Evolutionary conservation across 1,284 basidiomycete genomes (phyloP).

Genomic region (Jaminaea rosea): DNA sequence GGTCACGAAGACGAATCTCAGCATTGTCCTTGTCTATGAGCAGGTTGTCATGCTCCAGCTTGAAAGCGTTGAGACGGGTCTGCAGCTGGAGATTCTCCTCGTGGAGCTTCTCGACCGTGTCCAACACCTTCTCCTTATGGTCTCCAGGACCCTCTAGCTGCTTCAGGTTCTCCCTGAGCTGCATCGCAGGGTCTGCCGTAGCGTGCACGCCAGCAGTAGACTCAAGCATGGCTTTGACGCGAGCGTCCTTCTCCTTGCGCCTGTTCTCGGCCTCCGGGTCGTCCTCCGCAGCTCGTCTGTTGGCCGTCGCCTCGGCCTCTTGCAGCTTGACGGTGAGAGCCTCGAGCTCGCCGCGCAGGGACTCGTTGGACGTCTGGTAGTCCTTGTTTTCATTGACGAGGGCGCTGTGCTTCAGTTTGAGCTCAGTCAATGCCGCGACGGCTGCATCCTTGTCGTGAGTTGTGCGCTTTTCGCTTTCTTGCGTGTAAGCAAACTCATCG

Average conservation of each 20-base stretch:
- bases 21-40: constrained; percentile 42
- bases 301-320: neutral
- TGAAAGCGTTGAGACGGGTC: constrained; percentile 72
- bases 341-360: constrained; percentile 84
- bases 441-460: constrained; percentile 62
- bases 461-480: constrained; percentile 55
- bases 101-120: constrained; percentile 53
- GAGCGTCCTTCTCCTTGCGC: constrained; percentile 29
- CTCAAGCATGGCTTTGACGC: constrained; percentile 76
- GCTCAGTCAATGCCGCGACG: constrained; percentile 61
- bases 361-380: constrained; percentile 94
- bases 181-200: constrained; percentile 49
- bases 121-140: constrained; percentile 86
- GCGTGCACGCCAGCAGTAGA: constrained; percentile 24
- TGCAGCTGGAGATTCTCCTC: constrained; percentile 34
- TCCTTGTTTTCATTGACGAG: constrained; percentile 77
- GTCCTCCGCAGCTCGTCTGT: constrained; percentile 67
- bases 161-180: constrained; percentile 77
- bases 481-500: constrained; percentile 55
- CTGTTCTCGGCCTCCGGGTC: constrained; percentile 65
- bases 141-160: constrained; percentile 85
- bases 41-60: constrained; percentile 67
- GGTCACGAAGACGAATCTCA: constrained; percentile 93
- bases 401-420: constrained; percentile 50
- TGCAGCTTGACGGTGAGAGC: neutral